A percentile compares a stretch with the other conserved stretches of the same genome.
phyloP scores from a whole-genome alignment of 2,329 filamentous ascomycete genomes.

The Akanthomyces muscarius region DNA sequence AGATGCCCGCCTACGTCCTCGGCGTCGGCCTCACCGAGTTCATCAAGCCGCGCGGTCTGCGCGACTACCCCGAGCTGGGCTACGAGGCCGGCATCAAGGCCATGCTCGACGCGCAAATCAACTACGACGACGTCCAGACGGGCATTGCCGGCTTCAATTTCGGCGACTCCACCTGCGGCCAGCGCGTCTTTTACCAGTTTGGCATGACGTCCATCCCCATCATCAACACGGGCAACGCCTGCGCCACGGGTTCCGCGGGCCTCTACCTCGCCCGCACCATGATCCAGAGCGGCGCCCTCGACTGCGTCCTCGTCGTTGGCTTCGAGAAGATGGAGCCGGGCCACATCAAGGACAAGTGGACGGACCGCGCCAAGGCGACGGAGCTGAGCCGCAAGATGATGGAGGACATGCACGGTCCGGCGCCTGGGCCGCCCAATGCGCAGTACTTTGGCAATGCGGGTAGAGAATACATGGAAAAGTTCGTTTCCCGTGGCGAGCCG shows the following conservation, averaged over 20 bases:
- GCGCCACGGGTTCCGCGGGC: slow-evolving; percentile 87
- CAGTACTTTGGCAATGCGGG: slow-evolving; percentile 97
- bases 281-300: slow-evolving; percentile 73
- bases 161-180: slow-evolving; percentile 89
- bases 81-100: slow-evolving; percentile 91
- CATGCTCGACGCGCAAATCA: slow-evolving; percentile 83
- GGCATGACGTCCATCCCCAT: slow-evolving; percentile 96
- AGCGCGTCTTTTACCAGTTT: slow-evolving; percentile 98
- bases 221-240: slow-evolving; percentile 99
- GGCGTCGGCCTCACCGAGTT: slow-evolving; percentile 99
- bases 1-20: slow-evolving; percentile 66
- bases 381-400: slow-evolving; percentile 73
- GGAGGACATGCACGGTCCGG: slow-evolving; percentile 73
- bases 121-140: slow-evolving; percentile 93
- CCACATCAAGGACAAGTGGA: slow-evolving; percentile 74
- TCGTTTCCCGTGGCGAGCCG: slow-evolving; percentile 36
- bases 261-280: slow-evolving; percentile 78
- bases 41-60: slow-evolving; percentile 91
- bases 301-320: slow-evolving; percentile 86
- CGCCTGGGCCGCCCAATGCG: slow-evolving; percentile 77
- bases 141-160: slow-evolving; percentile 96
- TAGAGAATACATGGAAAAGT: slow-evolving; percentile 92
- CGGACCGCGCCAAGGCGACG: slow-evolving; percentile 77
- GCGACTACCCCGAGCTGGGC: slow-evolving; percentile 90
- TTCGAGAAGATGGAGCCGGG: slow-evolving; percentile 99